phyloP scores from a whole-genome alignment of 75 land plant species.

The Gnetum montanum region DNA sequence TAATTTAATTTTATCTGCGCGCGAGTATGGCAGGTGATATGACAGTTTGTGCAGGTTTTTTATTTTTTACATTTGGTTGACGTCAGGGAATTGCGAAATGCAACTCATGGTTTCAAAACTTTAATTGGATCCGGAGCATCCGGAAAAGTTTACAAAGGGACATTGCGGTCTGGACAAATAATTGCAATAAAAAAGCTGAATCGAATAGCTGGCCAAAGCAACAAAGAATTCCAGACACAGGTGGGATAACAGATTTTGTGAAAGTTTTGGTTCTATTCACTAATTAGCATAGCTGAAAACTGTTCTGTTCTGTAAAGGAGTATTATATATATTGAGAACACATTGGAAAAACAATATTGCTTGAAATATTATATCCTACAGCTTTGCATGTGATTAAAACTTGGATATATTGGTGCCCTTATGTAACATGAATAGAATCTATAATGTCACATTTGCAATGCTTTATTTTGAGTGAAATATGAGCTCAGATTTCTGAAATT shows the following conservation, averaged over 20 bases:
- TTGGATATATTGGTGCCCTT: too few species aligned
- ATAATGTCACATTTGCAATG: too few species aligned
- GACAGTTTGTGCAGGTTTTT: too few species aligned
- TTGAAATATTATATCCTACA: too few species aligned
- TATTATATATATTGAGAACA: not conserved
- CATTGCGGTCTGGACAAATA: conserved; percentile 5
- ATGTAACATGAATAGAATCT: too few species aligned
- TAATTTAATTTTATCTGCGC: too few species aligned
- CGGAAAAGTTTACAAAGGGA: conserved; percentile 22
- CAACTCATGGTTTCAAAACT: conserved; percentile 15
- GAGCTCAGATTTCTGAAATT: too few species aligned
- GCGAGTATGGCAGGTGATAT: too few species aligned
- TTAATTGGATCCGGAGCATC: conserved; percentile 17
- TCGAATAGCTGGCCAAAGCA: conserved; percentile 13
- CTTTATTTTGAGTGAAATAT: too few species aligned
- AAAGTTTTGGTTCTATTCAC: not conserved
- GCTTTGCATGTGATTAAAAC: not conserved
- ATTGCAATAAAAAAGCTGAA: conserved; percentile 16
- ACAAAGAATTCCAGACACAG: conserved; percentile 24
- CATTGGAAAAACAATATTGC: not conserved
- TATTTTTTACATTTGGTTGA: not conserved
- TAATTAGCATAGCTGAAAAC: not conserved
- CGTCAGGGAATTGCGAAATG: conserved; percentile 24
- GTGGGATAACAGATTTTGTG: not conserved
- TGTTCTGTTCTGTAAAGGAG: not conserved